Percentiles rank a stretch among this genome's conserved stretches.
Evolutionary conservation across 1,284 basidiomycete genomes (phyloP).

Genomic region (Pyrrhoderma lamaoense): DNA sequence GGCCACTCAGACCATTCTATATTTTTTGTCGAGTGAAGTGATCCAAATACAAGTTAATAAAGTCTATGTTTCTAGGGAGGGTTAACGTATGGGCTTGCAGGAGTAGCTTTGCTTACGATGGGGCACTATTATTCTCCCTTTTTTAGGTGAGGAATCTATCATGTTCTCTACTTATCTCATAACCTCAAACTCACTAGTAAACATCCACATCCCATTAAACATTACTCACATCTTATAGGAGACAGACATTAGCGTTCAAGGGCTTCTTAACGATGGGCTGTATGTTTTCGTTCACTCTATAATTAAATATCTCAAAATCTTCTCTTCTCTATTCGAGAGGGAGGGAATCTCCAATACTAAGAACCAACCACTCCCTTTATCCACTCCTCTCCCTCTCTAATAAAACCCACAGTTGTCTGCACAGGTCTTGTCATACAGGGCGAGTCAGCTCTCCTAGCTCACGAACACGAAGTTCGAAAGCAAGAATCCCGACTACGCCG

Average conservation of each 20-base stretch:
- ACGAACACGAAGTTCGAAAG: conserved; percentile 58
- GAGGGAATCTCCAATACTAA: background rate
- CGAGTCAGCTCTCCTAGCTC: conserved; percentile 65
- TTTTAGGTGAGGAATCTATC: no score
- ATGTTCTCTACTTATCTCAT: no score
- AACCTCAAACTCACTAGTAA: no score
- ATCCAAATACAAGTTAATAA: no score
- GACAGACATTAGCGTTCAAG: conserved; percentile 78
- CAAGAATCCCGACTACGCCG: conserved; percentile 64
- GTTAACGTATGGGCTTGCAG: no score
- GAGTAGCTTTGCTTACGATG: no score
- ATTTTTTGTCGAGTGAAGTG: no score
- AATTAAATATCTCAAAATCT: conserved; percentile 2
- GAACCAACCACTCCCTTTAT: conserved; percentile 1
- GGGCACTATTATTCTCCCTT: no score
- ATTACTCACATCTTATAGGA: conserved; percentile 35
- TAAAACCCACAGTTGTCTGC: conserved; percentile 45
- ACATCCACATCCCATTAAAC: no score
- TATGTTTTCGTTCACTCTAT: conserved; percentile 27
- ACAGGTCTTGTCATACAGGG: conserved; percentile 67
- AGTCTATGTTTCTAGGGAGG: no score
- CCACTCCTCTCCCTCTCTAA: background rate
- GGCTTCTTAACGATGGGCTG: conserved; percentile 60
- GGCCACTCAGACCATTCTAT: no score
- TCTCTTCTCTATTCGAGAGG: background rate